Percentiles rank a stretch among this genome's conserved stretches.
These are phyloP conservation scores for Noccaea caerulescens DNA, from an alignment of 345 rosid genomes.

Conservation along the genomic window DNA sequence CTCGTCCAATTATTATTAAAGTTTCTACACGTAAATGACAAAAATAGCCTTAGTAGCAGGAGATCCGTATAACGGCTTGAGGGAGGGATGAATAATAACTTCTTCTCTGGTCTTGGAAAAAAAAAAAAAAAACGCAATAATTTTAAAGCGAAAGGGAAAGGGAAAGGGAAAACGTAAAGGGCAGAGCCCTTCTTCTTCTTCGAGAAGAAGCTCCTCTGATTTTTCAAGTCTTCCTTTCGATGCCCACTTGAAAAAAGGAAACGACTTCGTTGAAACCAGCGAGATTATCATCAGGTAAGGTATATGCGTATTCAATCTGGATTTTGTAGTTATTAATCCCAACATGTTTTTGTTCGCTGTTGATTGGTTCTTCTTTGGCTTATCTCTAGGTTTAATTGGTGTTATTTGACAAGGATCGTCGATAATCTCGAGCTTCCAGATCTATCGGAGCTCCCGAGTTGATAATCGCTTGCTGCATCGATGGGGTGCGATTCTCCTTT, in stretches of 20 bases:
- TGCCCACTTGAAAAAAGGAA: conserved; percentile 34
- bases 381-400: conserved; percentile 39
- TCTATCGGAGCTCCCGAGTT: conserved; percentile 47
- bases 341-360: conserved; percentile 12
- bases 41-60: conserved; percentile 22
- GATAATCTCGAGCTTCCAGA: conserved; percentile 46
- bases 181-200: conserved; percentile 32
- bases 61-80: conserved; percentile 42
- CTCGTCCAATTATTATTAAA: conserved; percentile 8
- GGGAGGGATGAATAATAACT: conserved; percentile 34
- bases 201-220: conserved; percentile 31
- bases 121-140: conserved; percentile 16
- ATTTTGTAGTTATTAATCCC: background rate
- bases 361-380: conserved; percentile 34
- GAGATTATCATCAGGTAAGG: conserved; percentile 36
- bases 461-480: conserved; percentile 46
- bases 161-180: conserved; percentile 38
- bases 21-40: conserved; percentile 10
- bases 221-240: conserved; percentile 15
- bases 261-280: conserved; percentile 25
- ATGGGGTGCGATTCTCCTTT: conserved; percentile 71
- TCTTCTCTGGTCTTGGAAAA: conserved; percentile 28
- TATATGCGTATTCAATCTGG: conserved; percentile 27
- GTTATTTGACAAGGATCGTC: conserved; percentile 26
- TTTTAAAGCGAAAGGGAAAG: conserved; percentile 40